Base-by-base conservation (phyloP, 257 asterid species). In the Dorcoceras hygrometricum region DNA sequence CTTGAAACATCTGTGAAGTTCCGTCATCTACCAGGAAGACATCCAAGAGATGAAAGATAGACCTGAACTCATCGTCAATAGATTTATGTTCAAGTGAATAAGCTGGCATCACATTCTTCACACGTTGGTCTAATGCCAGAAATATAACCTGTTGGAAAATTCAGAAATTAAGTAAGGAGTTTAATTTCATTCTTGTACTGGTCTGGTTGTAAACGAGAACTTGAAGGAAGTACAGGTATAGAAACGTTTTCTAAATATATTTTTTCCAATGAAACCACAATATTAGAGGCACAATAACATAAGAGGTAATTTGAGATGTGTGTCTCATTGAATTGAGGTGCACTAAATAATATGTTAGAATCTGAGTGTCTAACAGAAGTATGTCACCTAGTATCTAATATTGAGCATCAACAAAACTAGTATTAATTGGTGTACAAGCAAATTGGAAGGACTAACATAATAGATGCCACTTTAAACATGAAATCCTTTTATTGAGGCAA, bases 71-170 rank as follows among this genome's bases (percentile, higher is more conserved):
- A 51, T 78, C 90, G 65, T 82, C 88, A 59, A 91, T 83, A 69
- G 81, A 31, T 68, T 70, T 80, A 80, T 91, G 95, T 68, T 89
- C 96, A 58, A 88, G 82, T 14, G 86, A 68, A 78, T 87, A 85
- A 16, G 89, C 72, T 24, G 80, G 69, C 61, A 79, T 87, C 74
- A 84, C 85, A 67, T 89, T 87, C 86, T 91, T 85, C 22, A 88
- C 85, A 67, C 76, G 80, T 31, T 73, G 81, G 75, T 89, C 96
- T 64, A 91, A 82, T 34, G 95, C 90, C 72, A 74, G 86, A 85
- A 91, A 91, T 65, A 91, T 83, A 57, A 91, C 93, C 98, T 91
- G 89, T 65, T 71, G 80, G 54, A 66, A 43, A 77, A 76, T 78
- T 48, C 54, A 66, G 54, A 66, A 67, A 68, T 57, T 69, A 68